Base-by-base conservation (phyloP, 2,329 filamentous ascomycete species). In the Ceratocystiopsis minuta region DNA sequence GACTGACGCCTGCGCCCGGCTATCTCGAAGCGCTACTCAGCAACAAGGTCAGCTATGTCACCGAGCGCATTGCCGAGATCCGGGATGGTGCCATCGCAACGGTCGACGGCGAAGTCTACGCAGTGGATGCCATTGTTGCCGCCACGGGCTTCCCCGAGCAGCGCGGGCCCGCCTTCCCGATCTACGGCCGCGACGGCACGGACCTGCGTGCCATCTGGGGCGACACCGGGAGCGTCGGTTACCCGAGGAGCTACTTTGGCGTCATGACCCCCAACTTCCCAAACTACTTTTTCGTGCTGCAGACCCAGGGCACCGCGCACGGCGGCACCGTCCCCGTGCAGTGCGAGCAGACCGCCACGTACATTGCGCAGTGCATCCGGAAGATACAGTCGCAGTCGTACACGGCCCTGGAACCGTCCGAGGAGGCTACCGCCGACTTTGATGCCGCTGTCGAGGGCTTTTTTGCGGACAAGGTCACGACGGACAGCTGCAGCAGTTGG, bases 91-190 rank as follows among this genome's bases (percentile, higher is more conserved):
- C 56, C 4, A 48, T 60, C 13, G 41, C 38, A 20, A 45, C 55
- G 20, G 50, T 53, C 1, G 48, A 47, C 3, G 52, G 51, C 20
- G 51, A 48, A 1, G 39, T 42, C 11, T 47, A 46, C 46, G 7
- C 51, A 7, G 56, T 60, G 28, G 60, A 62, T 41, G 49, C 49
- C 16, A 49, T 61, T 2, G 49, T 60, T 15, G 51, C 51, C 31
- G 53, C 51, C 31, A 55, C 51, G 2, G 51, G 53, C 14, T 54
- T 52, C 34, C 46, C 50, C 38, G 51, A 52, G 14, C 48, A 41
- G 34, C 50, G 45, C 42, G 41, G 41, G 3, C 48, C 51, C 6
- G 38, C 42, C n/a, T 55, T 50, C 42, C 49, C 49, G 15, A 38
- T 50, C 16, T 41, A 48, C 18, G 51, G 51, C 2, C 41, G 42